These are phyloP conservation scores for Discostella pseudostelligera DNA, from an alignment of 108 stramenopile species.

Conservation along the genomic window DNA sequence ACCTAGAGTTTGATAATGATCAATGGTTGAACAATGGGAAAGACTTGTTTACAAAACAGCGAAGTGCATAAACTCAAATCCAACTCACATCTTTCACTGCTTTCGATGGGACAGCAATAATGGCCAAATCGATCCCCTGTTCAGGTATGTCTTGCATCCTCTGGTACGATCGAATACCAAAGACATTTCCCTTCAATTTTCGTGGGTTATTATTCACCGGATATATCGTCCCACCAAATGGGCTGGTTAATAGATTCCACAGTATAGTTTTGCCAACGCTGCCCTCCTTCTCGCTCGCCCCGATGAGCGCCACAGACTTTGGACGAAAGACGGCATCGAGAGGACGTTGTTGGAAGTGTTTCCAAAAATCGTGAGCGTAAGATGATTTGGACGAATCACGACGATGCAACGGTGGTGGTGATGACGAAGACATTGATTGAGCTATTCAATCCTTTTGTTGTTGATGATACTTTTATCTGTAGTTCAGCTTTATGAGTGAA, in stretches of 20 bases:
- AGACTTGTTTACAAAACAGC: background rate
- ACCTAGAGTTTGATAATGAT: background rate
- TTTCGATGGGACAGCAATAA: slow-evolving; percentile 39
- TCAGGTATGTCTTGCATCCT: slow-evolving; percentile 24
- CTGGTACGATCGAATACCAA: slow-evolving; percentile 25
- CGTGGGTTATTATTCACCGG: slow-evolving; percentile 32
- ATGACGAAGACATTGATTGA: background rate
- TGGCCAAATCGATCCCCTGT: slow-evolving; percentile 34
- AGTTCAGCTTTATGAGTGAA: background rate
- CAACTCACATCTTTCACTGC: slow-evolving; percentile 21
- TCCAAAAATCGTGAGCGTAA: slow-evolving; percentile 39
- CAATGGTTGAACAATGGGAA: background rate
- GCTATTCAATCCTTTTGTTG: too few species aligned
- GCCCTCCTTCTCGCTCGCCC: slow-evolving; percentile 30
- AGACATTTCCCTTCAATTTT: slow-evolving; percentile 10
- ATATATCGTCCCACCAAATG: slow-evolving; percentile 43
- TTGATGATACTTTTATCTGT: background rate
- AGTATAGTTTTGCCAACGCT: slow-evolving; percentile 42
- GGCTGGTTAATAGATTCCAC: slow-evolving; percentile 35
- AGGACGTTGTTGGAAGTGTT: slow-evolving; percentile 29
- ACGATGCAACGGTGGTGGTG: background rate
- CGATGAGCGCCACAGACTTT: slow-evolving; percentile 35
- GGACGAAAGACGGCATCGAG: slow-evolving; percentile 44
- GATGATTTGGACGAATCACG: background rate
- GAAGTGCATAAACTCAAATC: background rate